Evolutionary conservation across 1,284 basidiomycete genomes (phyloP).

Genomic region (Vanrija sp.): DNA sequence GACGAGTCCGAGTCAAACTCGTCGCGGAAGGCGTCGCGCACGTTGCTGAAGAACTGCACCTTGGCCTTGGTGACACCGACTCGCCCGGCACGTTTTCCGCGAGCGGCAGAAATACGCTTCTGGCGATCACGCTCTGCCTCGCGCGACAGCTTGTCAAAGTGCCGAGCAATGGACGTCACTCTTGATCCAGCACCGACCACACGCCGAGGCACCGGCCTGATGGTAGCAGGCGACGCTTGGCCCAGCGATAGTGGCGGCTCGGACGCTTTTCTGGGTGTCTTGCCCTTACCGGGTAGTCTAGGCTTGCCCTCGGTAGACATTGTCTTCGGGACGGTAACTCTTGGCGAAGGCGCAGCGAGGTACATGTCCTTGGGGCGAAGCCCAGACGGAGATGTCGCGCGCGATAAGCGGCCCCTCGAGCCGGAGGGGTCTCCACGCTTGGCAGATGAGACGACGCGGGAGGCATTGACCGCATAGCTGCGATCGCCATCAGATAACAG

Average conservation of each 20-base stretch:
- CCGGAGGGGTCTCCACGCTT: background rate
- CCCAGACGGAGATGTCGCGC: slow-evolving; percentile 1
- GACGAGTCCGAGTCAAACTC: slow-evolving; percentile 69
- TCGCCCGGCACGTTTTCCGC: slow-evolving; percentile 86
- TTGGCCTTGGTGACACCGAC: slow-evolving; percentile 84
- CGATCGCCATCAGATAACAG: slow-evolving; percentile 75
- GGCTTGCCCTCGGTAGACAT: slow-evolving; percentile 27
- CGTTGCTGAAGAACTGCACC: slow-evolving; percentile 84
- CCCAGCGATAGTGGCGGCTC: background rate
- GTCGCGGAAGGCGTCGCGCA: slow-evolving; percentile 87
- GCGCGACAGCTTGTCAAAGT: slow-evolving; percentile 53
- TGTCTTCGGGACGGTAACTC: slow-evolving; percentile 7
- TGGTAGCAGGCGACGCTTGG: background rate
- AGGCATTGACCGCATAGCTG: slow-evolving; percentile 79
- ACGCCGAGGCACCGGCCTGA: slow-evolving; percentile 21
- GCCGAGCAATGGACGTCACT: slow-evolving; percentile 55
- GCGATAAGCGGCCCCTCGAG: slow-evolving; percentile 2
- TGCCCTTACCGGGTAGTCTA: slow-evolving; percentile 39
- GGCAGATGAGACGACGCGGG: slow-evolving; percentile 16
- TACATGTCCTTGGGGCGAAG: background rate
- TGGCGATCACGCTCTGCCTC: slow-evolving; percentile 55
- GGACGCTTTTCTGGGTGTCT: slow-evolving; percentile 23
- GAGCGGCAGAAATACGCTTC: slow-evolving; percentile 54
- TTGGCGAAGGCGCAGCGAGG: slow-evolving; percentile 4
- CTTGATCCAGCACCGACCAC: slow-evolving; percentile 36